Evolutionary conservation across 768 basidiomycete species (phyloP).

Genomic region (Aureoboletus auriporus): DNA sequence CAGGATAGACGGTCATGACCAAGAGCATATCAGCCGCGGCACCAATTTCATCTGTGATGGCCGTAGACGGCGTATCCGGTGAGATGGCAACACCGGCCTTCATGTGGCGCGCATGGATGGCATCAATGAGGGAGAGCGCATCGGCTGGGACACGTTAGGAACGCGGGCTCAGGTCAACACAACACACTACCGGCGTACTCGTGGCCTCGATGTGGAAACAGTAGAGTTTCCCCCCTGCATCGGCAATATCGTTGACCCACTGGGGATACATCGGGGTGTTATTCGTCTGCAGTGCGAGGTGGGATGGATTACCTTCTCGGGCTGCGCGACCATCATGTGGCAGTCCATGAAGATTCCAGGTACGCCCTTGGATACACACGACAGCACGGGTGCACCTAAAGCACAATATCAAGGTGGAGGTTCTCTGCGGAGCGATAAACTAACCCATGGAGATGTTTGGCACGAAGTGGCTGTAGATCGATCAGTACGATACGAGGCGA

Average conservation of each 20-base stretch:
- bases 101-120: constrained; percentile 84
- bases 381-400: constrained; percentile 81
- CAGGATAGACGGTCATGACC: constrained; percentile 98
- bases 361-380: constrained; percentile 79
- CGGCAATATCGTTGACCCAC: constrained; percentile 97
- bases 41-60: constrained; percentile 85
- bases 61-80: constrained; percentile 85
- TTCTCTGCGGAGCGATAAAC: constrained; percentile 16
- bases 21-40: constrained; percentile 88
- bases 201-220: constrained; percentile 97
- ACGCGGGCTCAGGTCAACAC: constrained; percentile 10
- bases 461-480: constrained; percentile 80
- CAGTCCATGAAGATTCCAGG: constrained; percentile 99
- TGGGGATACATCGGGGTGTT: constrained; percentile 29
- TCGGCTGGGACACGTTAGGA: constrained; percentile 44
- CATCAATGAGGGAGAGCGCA: constrained; percentile 69
- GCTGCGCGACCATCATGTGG: constrained; percentile 99
- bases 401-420: constrained; percentile 10
- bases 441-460: constrained; percentile 97
- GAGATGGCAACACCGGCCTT: constrained; percentile 95
- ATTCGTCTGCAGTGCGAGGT: background rate
- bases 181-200: constrained; percentile 45
- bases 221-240: constrained; percentile 92
- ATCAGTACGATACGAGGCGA: background rate
- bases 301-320: constrained; percentile 64